Percentiles rank a stretch among this genome's conserved stretches.
phyloP scores from a whole-genome alignment of 176 grass and related monocot species.

The Sorghum bicolor region DNA sequence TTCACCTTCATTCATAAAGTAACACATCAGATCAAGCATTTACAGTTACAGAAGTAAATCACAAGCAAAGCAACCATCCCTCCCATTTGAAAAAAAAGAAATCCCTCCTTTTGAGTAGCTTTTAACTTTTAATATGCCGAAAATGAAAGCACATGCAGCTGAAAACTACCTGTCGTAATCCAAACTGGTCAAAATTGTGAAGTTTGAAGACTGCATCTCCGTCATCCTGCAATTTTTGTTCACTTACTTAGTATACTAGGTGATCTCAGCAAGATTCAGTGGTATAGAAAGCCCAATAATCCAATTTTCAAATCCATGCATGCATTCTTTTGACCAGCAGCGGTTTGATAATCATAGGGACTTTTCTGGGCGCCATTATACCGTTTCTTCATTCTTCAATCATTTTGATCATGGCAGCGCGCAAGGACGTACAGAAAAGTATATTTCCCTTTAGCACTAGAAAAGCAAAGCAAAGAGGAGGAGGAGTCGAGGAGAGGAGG shows the following conservation, averaged over 20 bases:
- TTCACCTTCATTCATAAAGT: background rate
- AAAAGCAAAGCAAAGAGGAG: conserved; percentile 10
- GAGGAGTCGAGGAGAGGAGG: background rate
- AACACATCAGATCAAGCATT: background rate
- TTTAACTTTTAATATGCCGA: background rate
- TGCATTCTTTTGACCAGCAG: conserved; percentile 10
- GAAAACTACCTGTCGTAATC: background rate
- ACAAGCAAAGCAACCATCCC: conserved; percentile 17
- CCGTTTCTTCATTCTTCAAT: conserved; percentile 45
- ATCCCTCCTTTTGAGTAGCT: background rate
- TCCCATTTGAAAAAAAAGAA: background rate
- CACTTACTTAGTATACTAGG: background rate
- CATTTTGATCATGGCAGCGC: conserved; percentile 37
- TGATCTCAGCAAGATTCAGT: background rate
- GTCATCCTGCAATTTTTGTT: background rate
- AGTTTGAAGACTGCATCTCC: background rate
- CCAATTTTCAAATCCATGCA: background rate
- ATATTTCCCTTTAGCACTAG: conserved; percentile 22
- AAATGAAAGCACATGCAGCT: background rate
- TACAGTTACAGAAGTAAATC: conserved; percentile 26
- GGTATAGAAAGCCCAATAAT: background rate
- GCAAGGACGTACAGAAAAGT: conserved; percentile 38
- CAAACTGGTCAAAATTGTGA: background rate
- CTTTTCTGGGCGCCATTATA: conserved; percentile 41
- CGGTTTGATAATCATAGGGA: conserved; percentile 30